phyloP scores from a whole-genome alignment of 2,329 filamentous ascomycete species.

The Nannizziopsis barbatae region DNA sequence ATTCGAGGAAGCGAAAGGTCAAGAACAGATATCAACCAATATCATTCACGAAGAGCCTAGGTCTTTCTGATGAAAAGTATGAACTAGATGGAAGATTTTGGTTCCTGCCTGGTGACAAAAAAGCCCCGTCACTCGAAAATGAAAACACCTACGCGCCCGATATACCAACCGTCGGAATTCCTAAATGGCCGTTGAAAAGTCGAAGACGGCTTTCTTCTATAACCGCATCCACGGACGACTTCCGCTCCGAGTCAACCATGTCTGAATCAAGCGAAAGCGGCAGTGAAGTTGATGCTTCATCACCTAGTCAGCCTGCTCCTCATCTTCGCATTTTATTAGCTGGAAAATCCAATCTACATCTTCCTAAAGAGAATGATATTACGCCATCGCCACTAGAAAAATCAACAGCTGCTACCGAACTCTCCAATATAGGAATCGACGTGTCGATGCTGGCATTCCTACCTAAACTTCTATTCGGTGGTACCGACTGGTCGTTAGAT shows the following conservation, averaged over 20 bases:
- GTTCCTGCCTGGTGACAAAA: constrained; percentile 21
- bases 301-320: constrained; percentile 17
- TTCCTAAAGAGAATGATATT: background rate
- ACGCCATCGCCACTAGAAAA: constrained; percentile 1
- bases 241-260: constrained; percentile 15
- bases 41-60: constrained; percentile 40
- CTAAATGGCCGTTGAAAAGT: constrained; percentile 18
- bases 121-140: background rate
- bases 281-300: constrained; percentile 13
- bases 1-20: background rate
- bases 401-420: background rate
- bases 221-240: background rate
- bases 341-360: constrained; percentile 23
- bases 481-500: constrained; percentile 31
- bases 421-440: background rate
- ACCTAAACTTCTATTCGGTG: constrained; percentile 27
- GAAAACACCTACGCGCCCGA: constrained; percentile 15
- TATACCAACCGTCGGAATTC: constrained; percentile 33
- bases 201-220: background rate
- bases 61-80: constrained; percentile 45
- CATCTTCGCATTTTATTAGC: constrained; percentile 16
- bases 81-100: constrained; percentile 38
- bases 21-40: constrained; percentile 38
- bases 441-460: background rate
- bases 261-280: constrained; percentile 19